phyloP scores from a whole-genome alignment of 176 grass and related monocot genomes.

The Carex parvula region DNA sequence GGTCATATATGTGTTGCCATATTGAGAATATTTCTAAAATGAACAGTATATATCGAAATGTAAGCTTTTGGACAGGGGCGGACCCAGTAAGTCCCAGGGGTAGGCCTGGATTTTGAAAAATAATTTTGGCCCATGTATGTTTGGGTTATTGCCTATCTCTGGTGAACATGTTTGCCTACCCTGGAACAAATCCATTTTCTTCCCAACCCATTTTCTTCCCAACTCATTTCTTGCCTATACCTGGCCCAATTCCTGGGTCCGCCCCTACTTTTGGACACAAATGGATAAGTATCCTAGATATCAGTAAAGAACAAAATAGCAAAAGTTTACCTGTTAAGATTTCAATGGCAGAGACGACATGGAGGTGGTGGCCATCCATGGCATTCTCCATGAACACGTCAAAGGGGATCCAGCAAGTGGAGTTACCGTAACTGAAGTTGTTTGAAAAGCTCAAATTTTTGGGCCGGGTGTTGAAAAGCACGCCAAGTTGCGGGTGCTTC shows the following conservation, averaged over 20 bases:
- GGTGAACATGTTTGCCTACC: too few relatives aligned
- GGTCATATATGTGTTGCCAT: not conserved
- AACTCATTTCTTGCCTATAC: too few relatives aligned
- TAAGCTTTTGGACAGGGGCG: not conserved
- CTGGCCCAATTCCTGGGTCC: too few relatives aligned
- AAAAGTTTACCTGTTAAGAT: constrained; percentile 52
- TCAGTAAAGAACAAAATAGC: constrained; percentile 1
- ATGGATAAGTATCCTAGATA: not conserved
- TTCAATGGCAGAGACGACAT: constrained; percentile 69
- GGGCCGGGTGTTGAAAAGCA: constrained; percentile 41
- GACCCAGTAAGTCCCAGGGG: too few relatives aligned
- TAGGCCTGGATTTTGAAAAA: too few relatives aligned
- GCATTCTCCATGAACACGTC: constrained; percentile 85
- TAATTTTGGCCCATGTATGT: too few relatives aligned
- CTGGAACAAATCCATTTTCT: too few relatives aligned
- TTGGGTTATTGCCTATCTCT: too few relatives aligned
- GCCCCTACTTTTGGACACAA: not conserved
- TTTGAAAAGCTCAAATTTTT: constrained; percentile 39
- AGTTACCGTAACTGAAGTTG: constrained; percentile 46
- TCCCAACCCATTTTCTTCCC: too few relatives aligned
- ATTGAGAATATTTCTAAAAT: not conserved
- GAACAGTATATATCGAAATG: too few relatives aligned
- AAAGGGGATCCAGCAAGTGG: constrained; percentile 69
- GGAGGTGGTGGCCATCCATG: constrained; percentile 68
- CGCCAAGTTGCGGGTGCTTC: constrained; percentile 49